These are phyloP conservation scores for Cryptosporidium canis DNA, from an alignment of 169 alveolate genomes.

Conservation along the genomic window DNA sequence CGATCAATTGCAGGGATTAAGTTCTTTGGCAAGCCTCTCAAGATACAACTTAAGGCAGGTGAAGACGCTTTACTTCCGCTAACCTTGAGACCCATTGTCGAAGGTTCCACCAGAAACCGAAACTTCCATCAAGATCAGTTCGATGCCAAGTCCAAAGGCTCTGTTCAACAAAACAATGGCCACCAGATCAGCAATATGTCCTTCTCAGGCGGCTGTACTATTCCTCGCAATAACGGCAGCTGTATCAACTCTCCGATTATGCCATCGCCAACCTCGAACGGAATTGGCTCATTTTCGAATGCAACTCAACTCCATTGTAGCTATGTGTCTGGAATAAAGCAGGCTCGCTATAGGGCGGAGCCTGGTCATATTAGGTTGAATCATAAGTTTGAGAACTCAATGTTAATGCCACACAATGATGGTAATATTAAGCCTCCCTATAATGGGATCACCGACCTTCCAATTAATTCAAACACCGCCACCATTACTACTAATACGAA, in stretches of 20 bases:
- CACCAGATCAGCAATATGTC: not conserved
- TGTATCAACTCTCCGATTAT: not conserved
- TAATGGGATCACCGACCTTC: not conserved
- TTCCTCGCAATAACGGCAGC: slow-evolving; percentile 65
- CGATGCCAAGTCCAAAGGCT: slow-evolving; percentile 4
- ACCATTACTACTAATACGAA: not conserved
- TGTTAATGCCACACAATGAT: not conserved
- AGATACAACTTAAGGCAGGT: slow-evolving; percentile 78
- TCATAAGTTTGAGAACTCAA: slow-evolving; percentile 16
- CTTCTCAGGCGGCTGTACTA: slow-evolving; percentile 29
- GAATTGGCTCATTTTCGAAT: not conserved
- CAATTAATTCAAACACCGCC: not conserved
- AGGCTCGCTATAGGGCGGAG: slow-evolving; percentile 20
- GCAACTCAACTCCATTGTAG: slow-evolving; percentile 6
- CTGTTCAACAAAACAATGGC: not conserved
- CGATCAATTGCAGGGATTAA: slow-evolving; percentile 78
- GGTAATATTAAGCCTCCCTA: not conserved
- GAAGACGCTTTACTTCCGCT: slow-evolving; percentile 78
- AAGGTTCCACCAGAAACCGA: slow-evolving; percentile 44
- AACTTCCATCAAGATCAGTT: slow-evolving; percentile 16
- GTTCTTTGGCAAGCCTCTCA: slow-evolving; percentile 77
- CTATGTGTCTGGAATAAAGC: slow-evolving; percentile 25
- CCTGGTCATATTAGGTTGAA: slow-evolving; percentile 28
- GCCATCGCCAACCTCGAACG: not conserved
- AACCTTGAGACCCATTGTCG: slow-evolving; percentile 59